Evolutionary conservation across 352 stramenopile species (phyloP).

Genomic region (Globisporangium nunn): DNA sequence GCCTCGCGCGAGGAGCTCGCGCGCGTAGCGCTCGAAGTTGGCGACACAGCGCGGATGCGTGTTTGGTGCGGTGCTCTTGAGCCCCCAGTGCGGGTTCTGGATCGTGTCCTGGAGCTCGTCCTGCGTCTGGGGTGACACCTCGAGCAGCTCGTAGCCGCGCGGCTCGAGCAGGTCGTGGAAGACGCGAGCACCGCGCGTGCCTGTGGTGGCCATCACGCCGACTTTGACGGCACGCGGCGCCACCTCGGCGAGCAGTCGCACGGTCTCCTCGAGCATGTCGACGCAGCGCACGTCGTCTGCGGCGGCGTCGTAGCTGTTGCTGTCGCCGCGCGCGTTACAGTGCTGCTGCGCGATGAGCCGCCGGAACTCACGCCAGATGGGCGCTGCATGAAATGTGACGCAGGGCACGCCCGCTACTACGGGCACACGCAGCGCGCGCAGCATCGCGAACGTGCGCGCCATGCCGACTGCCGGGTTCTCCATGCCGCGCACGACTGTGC

Average conservation of each 20-base stretch:
- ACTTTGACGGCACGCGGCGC: conserved; percentile 18
- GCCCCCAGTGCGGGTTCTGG: conserved; percentile 37
- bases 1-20: conserved; percentile 20
- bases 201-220: conserved; percentile 39
- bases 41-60: conserved; percentile 25
- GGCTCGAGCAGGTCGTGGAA: conserved; percentile 39
- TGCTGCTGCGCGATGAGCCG: conserved; percentile 7
- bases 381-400: conserved; percentile 41
- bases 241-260: conserved; percentile 22
- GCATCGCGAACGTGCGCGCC: conserved; percentile 36
- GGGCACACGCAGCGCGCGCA: conserved; percentile 20
- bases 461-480: conserved; percentile 45
- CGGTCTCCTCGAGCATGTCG: conserved; percentile 39
- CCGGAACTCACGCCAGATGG: conserved; percentile 36
- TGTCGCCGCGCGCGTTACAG: background rate
- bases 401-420: conserved; percentile 39
- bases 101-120: conserved; percentile 44
- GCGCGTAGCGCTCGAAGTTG: conserved; percentile 38
- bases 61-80: conserved; percentile 39
- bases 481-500: background rate
- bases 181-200: conserved; percentile 26
- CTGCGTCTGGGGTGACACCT: conserved; percentile 27
- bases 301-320: background rate
- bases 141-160: conserved; percentile 26
- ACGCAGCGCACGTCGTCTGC: conserved; percentile 21